Conservation (phyloP, 2,329 filamentous ascomycete species). For the Talaromyces sp. region DNA sequence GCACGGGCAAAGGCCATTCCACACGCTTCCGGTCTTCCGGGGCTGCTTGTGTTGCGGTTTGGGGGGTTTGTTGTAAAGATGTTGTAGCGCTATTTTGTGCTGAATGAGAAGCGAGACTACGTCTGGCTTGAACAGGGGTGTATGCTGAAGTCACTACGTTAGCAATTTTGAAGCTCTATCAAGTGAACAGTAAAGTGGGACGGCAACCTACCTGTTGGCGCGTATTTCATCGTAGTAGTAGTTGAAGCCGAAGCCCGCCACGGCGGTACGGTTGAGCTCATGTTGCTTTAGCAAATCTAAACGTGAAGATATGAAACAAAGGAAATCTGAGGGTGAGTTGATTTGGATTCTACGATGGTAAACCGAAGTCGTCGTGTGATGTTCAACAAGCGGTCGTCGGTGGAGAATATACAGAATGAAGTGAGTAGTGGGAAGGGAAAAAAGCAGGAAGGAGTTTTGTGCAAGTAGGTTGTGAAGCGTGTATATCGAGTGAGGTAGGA, state of each 20-base stretch:
- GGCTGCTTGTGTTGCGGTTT: slow-evolving; percentile 32
- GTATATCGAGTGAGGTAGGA: neutral
- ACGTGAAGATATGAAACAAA: slow-evolving; percentile 17
- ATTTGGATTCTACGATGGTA: slow-evolving; percentile 16
- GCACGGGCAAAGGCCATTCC: slow-evolving; percentile 78
- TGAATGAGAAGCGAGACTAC: slow-evolving; percentile 51
- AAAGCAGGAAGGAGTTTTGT: neutral
- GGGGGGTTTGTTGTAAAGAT: slow-evolving; percentile 22
- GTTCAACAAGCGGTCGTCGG: neutral
- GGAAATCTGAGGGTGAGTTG: slow-evolving; percentile 11
- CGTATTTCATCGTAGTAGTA: slow-evolving; percentile 29
- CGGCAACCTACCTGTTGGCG: slow-evolving; percentile 31
- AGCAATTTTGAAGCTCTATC: neutral
- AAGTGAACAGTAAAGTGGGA: slow-evolving; percentile 3
- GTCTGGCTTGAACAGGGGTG: slow-evolving; percentile 60
- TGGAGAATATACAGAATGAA: neutral
- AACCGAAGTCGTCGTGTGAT: neutral
- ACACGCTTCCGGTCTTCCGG: slow-evolving; percentile 52
- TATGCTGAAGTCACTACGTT: slow-evolving; percentile 49
- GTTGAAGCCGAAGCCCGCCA: slow-evolving; percentile 36
- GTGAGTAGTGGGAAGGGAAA: neutral
- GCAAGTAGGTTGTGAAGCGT: neutral
- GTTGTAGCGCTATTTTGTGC: slow-evolving; percentile 21
- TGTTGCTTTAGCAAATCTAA: slow-evolving; percentile 22
- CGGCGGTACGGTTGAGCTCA: slow-evolving; percentile 40